These are phyloP conservation scores for Naganishia sp. DNA, from an alignment of 1,284 basidiomycete species.

Conservation along the genomic window DNA sequence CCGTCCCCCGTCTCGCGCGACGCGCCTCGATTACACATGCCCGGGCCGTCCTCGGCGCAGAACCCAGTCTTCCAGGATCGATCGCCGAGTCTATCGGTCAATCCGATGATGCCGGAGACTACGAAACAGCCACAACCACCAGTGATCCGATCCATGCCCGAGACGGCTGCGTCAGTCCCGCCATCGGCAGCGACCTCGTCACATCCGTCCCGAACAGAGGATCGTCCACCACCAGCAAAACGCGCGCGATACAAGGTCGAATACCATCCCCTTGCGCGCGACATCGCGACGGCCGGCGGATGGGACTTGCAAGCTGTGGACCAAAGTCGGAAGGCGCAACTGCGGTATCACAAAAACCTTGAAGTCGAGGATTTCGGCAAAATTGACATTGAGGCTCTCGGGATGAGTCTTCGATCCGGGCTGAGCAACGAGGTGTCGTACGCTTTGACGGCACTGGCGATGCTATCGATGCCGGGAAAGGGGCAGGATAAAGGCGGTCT, in stretches of 20 bases:
- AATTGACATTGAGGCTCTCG: slow-evolving; percentile 84
- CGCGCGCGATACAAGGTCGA: slow-evolving; percentile 77
- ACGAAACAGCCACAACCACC: too few species aligned
- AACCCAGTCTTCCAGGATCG: not conserved
- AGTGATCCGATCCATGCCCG: not conserved
- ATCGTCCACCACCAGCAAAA: slow-evolving; percentile 36
- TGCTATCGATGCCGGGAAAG: slow-evolving; percentile 60
- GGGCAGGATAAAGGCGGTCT: slow-evolving; percentile 63
- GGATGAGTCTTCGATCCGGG: slow-evolving; percentile 84
- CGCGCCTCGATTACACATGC: not conserved
- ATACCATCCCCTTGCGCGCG: slow-evolving; percentile 79
- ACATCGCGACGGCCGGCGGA: slow-evolving; percentile 77
- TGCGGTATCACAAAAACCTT: slow-evolving; percentile 53
- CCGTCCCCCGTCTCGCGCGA: not conserved
- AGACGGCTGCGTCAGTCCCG: not conserved
- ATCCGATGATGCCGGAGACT: not conserved
- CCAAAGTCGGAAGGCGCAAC: slow-evolving; percentile 52
- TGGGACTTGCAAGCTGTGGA: slow-evolving; percentile 64
- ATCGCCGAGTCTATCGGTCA: not conserved
- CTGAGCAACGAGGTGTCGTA: slow-evolving; percentile 83
- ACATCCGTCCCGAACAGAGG: not conserved
- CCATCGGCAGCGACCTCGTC: slow-evolving; percentile 3
- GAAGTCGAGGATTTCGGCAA: slow-evolving; percentile 55
- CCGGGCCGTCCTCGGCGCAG: not conserved
- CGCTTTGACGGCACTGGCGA: slow-evolving; percentile 82